Evolutionary conservation across 2,329 filamentous ascomycete genomes (phyloP).

Genomic region (Calycina marina): DNA sequence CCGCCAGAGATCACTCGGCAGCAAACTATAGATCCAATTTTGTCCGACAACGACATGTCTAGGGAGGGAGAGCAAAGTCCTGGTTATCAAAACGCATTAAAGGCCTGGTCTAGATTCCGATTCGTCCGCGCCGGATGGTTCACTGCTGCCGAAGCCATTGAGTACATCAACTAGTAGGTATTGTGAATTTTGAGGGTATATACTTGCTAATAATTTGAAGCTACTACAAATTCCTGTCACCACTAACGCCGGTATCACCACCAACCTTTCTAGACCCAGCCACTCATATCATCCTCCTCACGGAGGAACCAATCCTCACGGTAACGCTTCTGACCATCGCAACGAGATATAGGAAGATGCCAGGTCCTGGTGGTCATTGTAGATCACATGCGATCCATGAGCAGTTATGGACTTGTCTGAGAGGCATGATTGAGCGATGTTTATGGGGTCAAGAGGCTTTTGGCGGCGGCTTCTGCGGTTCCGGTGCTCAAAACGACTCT

Average conservation of each 20-base stretch:
- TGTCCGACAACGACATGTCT: slow-evolving; percentile 10
- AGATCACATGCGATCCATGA: slow-evolving; percentile 87
- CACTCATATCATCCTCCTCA: slow-evolving; percentile 65
- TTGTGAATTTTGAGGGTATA: neutral
- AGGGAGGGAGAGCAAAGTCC: slow-evolving; percentile 23
- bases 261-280: slow-evolving; percentile 77
- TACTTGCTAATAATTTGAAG: slow-evolving; percentile 26
- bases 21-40: slow-evolving; percentile 17
- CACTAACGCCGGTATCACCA: slow-evolving; percentile 83
- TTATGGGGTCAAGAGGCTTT: slow-evolving; percentile 96
- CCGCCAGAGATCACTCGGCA: slow-evolving; percentile 12
- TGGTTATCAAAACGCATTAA: slow-evolving; percentile 55
- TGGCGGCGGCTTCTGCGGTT: slow-evolving; percentile 72
- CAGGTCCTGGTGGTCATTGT: slow-evolving; percentile 66
- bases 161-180: slow-evolving; percentile 79
- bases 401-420: slow-evolving; percentile 85
- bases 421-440: slow-evolving; percentile 88
- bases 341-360: slow-evolving; percentile 70
- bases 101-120: slow-evolving; percentile 80
- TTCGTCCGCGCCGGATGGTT: slow-evolving; percentile 98
- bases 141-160: slow-evolving; percentile 80
- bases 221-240: slow-evolving; percentile 84
- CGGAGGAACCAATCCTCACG: slow-evolving; percentile 82
- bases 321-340: slow-evolving; percentile 85
- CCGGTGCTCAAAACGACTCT: slow-evolving; percentile 46